phyloP scores from a whole-genome alignment of 2,329 filamentous ascomycete genomes.

The Zymoseptoria crescenta region DNA sequence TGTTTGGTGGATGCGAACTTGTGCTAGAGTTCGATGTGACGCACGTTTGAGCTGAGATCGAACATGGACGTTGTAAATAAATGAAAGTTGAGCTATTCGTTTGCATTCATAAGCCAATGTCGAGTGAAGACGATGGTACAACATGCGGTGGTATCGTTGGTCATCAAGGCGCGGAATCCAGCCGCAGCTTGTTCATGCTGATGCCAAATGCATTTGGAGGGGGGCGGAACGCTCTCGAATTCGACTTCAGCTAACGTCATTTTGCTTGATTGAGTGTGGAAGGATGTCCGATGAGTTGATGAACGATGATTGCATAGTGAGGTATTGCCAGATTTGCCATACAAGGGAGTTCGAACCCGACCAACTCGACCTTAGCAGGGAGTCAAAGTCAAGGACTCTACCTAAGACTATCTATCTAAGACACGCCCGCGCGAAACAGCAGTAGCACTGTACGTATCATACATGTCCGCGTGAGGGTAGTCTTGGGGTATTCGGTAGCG shows the following conservation, averaged over 20 bases:
- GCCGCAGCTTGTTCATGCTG: neutral
- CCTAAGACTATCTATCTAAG: constrained; percentile 13
- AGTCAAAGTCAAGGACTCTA: constrained; percentile 16
- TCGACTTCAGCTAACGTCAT: neutral
- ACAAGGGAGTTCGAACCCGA: constrained; percentile 4
- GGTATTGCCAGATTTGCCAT: neutral
- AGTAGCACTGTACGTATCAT: neutral
- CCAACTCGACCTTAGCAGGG: constrained; percentile 11
- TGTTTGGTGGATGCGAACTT: neutral
- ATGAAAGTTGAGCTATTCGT: neutral
- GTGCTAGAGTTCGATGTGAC: neutral
- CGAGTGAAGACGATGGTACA: neutral
- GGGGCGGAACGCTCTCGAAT: neutral
- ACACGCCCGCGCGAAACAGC: neutral
- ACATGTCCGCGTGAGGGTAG: neutral
- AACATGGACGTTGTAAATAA: neutral
- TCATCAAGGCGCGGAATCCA: neutral
- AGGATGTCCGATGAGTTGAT: too few relatives aligned
- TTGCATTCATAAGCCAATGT: neutral
- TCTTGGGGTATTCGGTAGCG: neutral
- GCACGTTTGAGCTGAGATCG: neutral
- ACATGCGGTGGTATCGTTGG: neutral
- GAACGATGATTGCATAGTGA: neutral
- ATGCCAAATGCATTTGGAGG: neutral
- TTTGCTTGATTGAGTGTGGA: too few relatives aligned